Evolutionary conservation across 768 basidiomycete genomes (phyloP).

Genomic region (Mycena galopus): DNA sequence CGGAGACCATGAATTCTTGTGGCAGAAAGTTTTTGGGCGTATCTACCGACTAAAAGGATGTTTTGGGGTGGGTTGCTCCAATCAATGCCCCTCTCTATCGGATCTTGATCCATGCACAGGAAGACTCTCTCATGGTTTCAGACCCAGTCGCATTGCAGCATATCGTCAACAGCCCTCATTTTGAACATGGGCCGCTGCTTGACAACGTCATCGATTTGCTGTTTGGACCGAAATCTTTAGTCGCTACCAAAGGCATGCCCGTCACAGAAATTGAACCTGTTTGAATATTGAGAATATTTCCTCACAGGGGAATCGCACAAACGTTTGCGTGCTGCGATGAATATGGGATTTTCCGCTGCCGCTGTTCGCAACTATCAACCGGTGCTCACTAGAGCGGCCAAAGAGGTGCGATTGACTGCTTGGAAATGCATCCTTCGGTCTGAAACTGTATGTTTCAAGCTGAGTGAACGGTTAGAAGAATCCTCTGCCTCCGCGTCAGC

Average conservation of each 20-base stretch:
- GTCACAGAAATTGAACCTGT: background rate
- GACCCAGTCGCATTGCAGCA: slow-evolving; percentile 12
- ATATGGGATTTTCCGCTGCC: no score
- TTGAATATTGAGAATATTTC: no score
- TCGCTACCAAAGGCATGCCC: background rate
- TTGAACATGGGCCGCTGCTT: background rate
- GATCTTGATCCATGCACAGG: background rate
- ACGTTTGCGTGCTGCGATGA: no score
- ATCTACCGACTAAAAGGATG: slow-evolving; percentile 4
- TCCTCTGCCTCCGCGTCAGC: no score
- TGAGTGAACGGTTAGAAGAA: no score
- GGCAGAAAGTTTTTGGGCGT: background rate
- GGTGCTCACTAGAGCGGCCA: no score
- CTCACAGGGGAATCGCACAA: no score
- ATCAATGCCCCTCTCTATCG: background rate
- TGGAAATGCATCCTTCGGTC: no score
- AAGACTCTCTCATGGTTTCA: slow-evolving; percentile 8
- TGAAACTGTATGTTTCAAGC: no score
- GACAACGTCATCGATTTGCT: background rate
- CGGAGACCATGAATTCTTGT: slow-evolving; percentile 17
- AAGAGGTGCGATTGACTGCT: no score
- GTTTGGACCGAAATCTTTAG: background rate
- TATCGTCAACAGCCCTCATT: no score
- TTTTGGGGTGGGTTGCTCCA: slow-evolving; percentile 3
- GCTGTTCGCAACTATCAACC: no score